Evolutionary conservation across 352 stramenopile genomes (phyloP).

Genomic region (Phytophthora sp.): DNA sequence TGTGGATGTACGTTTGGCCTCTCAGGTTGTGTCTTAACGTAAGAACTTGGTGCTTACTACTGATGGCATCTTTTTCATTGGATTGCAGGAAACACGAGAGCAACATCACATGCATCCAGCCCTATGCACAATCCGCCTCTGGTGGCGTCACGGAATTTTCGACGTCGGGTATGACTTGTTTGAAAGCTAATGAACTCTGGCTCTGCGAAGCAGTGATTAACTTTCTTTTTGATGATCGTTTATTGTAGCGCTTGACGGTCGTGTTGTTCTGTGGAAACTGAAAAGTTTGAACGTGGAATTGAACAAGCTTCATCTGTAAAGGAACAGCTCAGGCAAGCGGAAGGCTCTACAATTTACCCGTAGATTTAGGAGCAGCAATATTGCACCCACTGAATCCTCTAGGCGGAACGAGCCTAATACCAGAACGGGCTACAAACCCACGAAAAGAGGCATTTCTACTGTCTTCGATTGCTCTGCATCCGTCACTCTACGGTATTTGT

Average conservation of each 20-base stretch:
- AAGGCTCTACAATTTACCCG: slow-evolving; percentile 8
- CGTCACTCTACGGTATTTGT: neutral
- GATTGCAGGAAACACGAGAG: slow-evolving; percentile 79
- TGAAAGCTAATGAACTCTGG: neutral
- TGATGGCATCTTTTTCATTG: neutral
- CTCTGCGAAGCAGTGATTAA: neutral
- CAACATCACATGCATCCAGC: slow-evolving; percentile 85
- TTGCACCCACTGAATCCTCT: neutral
- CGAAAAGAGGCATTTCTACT: slow-evolving; percentile 18
- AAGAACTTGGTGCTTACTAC: neutral
- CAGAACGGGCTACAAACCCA: slow-evolving; percentile 12
- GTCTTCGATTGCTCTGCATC: slow-evolving; percentile 15
- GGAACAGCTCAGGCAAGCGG: neutral
- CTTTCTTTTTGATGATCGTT: slow-evolving; percentile 4
- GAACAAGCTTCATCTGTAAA: slow-evolving; percentile 82
- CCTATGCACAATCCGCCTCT: slow-evolving; percentile 55
- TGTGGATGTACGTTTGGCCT: slow-evolving; percentile 77
- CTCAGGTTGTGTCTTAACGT: no score
- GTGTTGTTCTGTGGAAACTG: slow-evolving; percentile 84
- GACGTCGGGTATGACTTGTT: slow-evolving; percentile 65
- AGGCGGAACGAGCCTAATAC: neutral
- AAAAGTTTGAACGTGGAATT: slow-evolving; percentile 76
- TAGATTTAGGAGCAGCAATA: slow-evolving; percentile 17
- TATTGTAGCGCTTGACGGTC: slow-evolving; percentile 75
- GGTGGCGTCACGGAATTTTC: slow-evolving; percentile 79